Evolutionary conservation across 805 yeast species (phyloP).

Genomic region (Myxozyma lipomycoides): DNA sequence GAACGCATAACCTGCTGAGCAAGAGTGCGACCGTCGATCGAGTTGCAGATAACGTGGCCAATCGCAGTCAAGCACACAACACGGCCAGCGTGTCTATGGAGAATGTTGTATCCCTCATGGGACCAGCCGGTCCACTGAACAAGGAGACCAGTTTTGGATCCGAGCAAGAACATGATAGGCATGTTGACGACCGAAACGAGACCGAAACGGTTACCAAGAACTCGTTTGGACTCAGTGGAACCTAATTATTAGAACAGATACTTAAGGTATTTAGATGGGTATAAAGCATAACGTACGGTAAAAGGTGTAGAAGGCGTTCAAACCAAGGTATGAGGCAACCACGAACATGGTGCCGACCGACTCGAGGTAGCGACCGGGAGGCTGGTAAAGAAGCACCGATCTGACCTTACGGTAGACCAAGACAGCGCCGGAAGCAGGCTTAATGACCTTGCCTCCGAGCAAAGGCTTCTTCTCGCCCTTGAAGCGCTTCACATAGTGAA

Average conservation of each 20-base stretch:
- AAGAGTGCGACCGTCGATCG: constrained; percentile 16
- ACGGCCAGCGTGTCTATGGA: constrained; percentile 29
- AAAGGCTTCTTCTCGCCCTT: constrained; percentile 26
- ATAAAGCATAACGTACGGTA: constrained; percentile 10
- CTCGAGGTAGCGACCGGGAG: constrained; percentile 29
- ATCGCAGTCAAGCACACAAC: constrained; percentile 29
- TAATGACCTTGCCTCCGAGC: constrained; percentile 18
- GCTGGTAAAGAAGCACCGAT: constrained; percentile 26
- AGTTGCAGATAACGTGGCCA: constrained; percentile 22
- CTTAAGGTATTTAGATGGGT: neutral
- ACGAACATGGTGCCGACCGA: constrained; percentile 28
- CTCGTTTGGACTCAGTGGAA: constrained; percentile 12
- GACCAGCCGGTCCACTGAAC: constrained; percentile 31
- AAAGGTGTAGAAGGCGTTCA: constrained; percentile 27
- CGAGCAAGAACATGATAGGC: constrained; percentile 29
- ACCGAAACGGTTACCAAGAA: constrained; percentile 28
- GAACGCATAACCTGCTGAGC: constrained; percentile 21
- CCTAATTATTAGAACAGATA: neutral
- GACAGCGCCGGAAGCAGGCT: constrained; percentile 21
- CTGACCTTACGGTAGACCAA: constrained; percentile 20
- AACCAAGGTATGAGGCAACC: constrained; percentile 21
- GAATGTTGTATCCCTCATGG: constrained; percentile 28
- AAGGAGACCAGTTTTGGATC: constrained; percentile 29
- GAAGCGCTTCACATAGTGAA: constrained; percentile 17
- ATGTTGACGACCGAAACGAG: constrained; percentile 28